Evolutionary conservation across 2,329 filamentous ascomycete genomes (phyloP), one percentile per base, ranked within the genome.

Genomic region (Pseudogymnoascus pannorum): DNA sequence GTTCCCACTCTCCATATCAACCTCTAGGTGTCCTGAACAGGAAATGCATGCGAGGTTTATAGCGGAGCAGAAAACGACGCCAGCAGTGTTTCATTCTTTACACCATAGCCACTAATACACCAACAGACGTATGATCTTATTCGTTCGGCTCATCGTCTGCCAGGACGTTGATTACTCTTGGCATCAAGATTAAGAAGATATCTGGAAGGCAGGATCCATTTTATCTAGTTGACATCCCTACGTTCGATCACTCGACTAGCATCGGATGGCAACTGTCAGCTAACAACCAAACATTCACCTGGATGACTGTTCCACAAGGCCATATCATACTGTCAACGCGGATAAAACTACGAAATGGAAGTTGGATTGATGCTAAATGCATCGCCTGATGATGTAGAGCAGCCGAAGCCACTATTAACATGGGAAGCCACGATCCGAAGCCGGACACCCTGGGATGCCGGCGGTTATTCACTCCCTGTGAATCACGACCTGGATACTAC

Each of bases 381-480:
- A 8, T 68, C 65, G 59, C 64, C 67, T 16, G 40, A 62, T 61
- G 67, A 69, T 66, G 66, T 63, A 65, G 70, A 67, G 61, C 70
- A 69, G 66, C 67, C 67, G 58, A 62, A 62, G 54, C 40, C 61
- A 64, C 62, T 64, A 62, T 9, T 20, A 16, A 20, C 58, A 20
- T 36, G 51, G 57, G 42, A 63, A 64, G 18, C 61, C 57, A 16
- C 64, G 14, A 62, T 65, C n/a, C 63, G 68, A 36, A 73, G 65
- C 65, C 66, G 71, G 57, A 73, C 69, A 8, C 71, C 71, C 42
- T 73, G 72, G 71, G 71, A 73, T 63, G 71, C 71, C 18, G 71
- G 69, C 60, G 72, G 72, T 42, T 73, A 73, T 66, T 68, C 72
- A 62, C 63, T 73, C 44, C 72, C 71, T 6, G 66, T 72, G 31